A percentile compares a stretch with the other conserved stretches of the same genome.
Conservation (phyloP, 495 filamentous ascomycete genomes). For the Cladorrhinum samala region DNA sequence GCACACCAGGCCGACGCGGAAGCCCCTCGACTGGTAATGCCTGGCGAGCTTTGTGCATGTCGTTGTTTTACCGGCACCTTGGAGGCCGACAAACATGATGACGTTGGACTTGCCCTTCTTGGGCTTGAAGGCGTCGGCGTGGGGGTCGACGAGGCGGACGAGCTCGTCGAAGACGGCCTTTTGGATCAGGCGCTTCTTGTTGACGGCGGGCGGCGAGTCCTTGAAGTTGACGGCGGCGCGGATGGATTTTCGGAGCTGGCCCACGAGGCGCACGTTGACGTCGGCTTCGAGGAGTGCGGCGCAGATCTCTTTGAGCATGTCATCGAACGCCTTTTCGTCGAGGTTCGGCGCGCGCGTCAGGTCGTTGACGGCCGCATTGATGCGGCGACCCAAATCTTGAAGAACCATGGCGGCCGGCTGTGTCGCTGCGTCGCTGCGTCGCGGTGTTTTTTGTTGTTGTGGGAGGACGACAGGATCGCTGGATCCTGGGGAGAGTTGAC, state of each 20-base stretch:
- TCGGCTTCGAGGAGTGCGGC: slow-evolving; percentile 91
- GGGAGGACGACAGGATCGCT: too few species aligned
- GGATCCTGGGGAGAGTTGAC: too few species aligned
- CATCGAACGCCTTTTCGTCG: slow-evolving; percentile 97
- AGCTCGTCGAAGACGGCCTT: slow-evolving; percentile 98
- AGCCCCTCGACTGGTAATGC: slow-evolving; percentile 89
- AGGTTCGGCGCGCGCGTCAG: slow-evolving; percentile 85
- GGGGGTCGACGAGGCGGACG: slow-evolving; percentile 90
- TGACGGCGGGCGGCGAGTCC: slow-evolving; percentile 76
- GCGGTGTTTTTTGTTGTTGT: not conserved
- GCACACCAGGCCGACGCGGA: slow-evolving; percentile 92
- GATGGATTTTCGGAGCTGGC: slow-evolving; percentile 87
- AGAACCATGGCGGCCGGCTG: slow-evolving; percentile 76
- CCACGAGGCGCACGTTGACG: slow-evolving; percentile 92
- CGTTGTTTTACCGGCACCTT: slow-evolving; percentile 96
- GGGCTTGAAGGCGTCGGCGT: slow-evolving; percentile 91
- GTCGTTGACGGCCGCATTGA: slow-evolving; percentile 93
- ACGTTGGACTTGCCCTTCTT: slow-evolving; percentile 95
- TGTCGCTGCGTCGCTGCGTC: too few species aligned
- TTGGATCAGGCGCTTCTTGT: slow-evolving; percentile 97
- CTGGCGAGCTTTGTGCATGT: slow-evolving; percentile 96
- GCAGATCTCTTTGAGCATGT: slow-evolving; percentile 96
- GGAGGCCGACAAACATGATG: slow-evolving; percentile 98
- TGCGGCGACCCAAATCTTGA: slow-evolving; percentile 96
- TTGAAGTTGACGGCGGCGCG: slow-evolving; percentile 87